Conservation (phyloP, 1,284 basidiomycete genomes). For the Puccinia horiana region DNA sequence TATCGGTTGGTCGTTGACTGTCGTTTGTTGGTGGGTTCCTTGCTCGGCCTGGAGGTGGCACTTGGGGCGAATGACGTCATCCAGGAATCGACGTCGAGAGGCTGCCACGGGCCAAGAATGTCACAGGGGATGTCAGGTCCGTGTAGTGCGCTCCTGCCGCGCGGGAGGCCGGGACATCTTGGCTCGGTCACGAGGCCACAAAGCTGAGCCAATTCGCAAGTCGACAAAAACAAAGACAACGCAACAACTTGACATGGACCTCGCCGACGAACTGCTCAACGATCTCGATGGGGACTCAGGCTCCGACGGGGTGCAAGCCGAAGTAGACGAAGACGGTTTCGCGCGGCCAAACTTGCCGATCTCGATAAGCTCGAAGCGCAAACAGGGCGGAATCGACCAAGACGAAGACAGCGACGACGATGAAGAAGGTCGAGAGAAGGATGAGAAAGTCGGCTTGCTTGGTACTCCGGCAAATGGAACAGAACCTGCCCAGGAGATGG, state of each 20-base stretch:
- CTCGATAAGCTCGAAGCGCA: not conserved
- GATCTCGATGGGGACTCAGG: conserved; percentile 44
- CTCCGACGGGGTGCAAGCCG: not conserved
- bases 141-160: too few relatives aligned
- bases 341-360: conserved; percentile 19
- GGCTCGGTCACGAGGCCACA: too few relatives aligned
- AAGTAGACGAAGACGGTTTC: conserved; percentile 10
- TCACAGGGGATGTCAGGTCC: too few relatives aligned
- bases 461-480: conserved; percentile 40
- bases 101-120: not conserved
- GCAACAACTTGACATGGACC: not conserved
- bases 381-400: not conserved
- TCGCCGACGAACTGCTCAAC: conserved; percentile 35
- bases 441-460: not conserved
- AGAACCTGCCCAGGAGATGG: conserved; percentile 43
- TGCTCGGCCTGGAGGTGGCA: too few relatives aligned
- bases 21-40: not conserved
- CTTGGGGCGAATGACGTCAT: not conserved
- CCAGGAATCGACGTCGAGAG: not conserved
- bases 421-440: conserved; percentile 19
- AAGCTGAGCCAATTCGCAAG: too few relatives aligned
- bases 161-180: too few relatives aligned
- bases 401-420: conserved; percentile 19
- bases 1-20: not conserved
- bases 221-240: not conserved